Conservation (phyloP, 345 rosid genomes). For the Camelina neglecta region DNA sequence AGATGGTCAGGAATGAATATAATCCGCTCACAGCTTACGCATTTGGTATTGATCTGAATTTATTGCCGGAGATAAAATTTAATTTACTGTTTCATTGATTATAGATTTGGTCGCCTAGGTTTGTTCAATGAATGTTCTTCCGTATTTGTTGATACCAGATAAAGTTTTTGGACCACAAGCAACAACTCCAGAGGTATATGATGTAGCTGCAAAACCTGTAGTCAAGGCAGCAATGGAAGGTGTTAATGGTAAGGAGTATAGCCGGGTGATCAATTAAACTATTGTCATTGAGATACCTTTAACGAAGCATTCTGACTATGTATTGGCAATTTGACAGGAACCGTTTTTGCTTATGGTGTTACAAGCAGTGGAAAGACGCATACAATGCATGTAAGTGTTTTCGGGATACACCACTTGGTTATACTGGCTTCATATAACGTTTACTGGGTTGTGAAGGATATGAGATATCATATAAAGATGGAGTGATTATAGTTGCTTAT, state of each 20-base stretch:
- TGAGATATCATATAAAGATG: background rate
- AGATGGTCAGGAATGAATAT: constrained; percentile 78
- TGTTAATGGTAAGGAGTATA: constrained; percentile 68
- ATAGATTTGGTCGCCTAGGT: background rate
- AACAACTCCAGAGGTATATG: constrained; percentile 73
- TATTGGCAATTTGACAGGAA: constrained; percentile 55
- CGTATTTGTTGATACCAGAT: constrained; percentile 51
- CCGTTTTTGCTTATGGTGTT: constrained; percentile 93
- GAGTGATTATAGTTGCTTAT: constrained; percentile 13
- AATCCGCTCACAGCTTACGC: constrained; percentile 83
- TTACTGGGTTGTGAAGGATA: background rate
- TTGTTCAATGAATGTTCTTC: constrained; percentile 10
- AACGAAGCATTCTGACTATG: background rate
- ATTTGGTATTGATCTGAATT: constrained; percentile 57
- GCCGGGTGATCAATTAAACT: constrained; percentile 1
- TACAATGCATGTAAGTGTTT: constrained; percentile 81
- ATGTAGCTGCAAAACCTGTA: constrained; percentile 86
- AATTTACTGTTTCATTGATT: constrained; percentile 17
- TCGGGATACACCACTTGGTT: background rate
- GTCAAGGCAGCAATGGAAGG: constrained; percentile 98
- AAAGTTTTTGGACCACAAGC: constrained; percentile 83
- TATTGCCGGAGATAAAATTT: constrained; percentile 8
- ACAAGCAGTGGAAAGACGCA: constrained; percentile 92
- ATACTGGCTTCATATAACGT: constrained; percentile 13
- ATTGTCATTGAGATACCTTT: background rate